These are phyloP conservation scores for Alternaria panax DNA, from an alignment of 2,329 filamentous ascomycete species.

Conservation along the genomic window DNA sequence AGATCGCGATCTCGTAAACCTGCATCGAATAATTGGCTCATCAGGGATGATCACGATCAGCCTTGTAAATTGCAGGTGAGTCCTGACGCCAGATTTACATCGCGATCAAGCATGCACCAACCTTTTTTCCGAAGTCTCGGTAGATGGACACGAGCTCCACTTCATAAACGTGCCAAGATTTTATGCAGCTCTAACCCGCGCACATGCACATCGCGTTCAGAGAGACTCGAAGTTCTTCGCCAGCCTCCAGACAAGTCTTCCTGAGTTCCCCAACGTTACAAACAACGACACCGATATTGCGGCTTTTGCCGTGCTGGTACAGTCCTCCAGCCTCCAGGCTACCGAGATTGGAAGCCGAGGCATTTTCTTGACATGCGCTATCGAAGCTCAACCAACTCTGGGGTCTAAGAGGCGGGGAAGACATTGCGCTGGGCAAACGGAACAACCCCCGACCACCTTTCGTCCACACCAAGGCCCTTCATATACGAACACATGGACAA, in stretches of 20 bases:
- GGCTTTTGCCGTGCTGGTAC: background rate
- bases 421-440: background rate
- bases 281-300: background rate
- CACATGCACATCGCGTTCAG: background rate
- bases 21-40: background rate
- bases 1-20: conserved; percentile 1
- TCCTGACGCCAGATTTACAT: background rate
- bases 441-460: background rate
- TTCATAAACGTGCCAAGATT: conserved; percentile 4
- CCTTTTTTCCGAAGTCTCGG: conserved; percentile 6
- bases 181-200: conserved; percentile 3
- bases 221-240: conserved; percentile 5
- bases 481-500: conserved; percentile 13
- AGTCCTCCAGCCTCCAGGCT: background rate
- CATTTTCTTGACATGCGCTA: conserved; percentile 3
- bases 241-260: background rate
- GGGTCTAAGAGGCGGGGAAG: conserved; percentile 6
- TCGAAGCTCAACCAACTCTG: conserved; percentile 1
- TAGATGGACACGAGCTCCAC: conserved; percentile 7
- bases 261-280: background rate
- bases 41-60: conserved; percentile 2
- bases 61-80: background rate
- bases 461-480: background rate
- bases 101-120: background rate
- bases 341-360: conserved; percentile 2